Percentiles rank a stretch among this genome's conserved stretches.
phyloP scores from a whole-genome alignment of 495 filamentous ascomycete genomes.

The Penicillium flavigenum region DNA sequence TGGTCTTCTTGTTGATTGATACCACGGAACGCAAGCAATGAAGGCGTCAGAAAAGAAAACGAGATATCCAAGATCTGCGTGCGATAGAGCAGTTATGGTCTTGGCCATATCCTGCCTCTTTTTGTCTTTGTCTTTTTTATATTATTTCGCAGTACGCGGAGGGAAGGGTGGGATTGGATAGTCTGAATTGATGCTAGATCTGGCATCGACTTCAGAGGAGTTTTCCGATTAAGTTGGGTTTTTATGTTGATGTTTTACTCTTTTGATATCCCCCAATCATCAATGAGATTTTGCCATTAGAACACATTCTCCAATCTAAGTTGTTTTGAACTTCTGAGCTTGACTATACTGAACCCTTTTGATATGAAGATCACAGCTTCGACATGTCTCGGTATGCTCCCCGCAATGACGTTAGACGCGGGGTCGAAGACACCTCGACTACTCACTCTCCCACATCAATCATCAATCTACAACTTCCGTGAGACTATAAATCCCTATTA shows the following conservation, averaged over 20 bases:
- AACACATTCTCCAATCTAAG: conserved; percentile 6
- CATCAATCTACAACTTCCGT: not conserved
- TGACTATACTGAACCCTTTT: not conserved
- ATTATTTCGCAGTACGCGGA: conserved; percentile 14
- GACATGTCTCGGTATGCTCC: not conserved
- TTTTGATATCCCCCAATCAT: conserved; percentile 18
- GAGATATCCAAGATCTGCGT: conserved; percentile 38
- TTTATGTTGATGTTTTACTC: conserved; percentile 11
- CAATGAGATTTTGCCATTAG: conserved; percentile 18
- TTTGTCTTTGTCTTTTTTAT: conserved; percentile 11
- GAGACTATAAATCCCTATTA: not conserved
- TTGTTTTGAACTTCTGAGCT: not conserved
- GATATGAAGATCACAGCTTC: not conserved
- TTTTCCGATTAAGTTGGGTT: conserved; percentile 5
- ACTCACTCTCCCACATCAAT: not conserved
- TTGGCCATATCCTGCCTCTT: conserved; percentile 9
- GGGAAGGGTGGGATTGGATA: conserved; percentile 13
- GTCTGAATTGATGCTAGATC: conserved; percentile 14
- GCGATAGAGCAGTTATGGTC: conserved; percentile 25
- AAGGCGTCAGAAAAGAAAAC: conserved; percentile 37
- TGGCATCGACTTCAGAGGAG: conserved; percentile 15
- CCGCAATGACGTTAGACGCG: conserved; percentile 5
- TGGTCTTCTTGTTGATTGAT: conserved; percentile 38
- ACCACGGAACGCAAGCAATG: conserved; percentile 44
- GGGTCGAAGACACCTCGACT: conserved; percentile 1